Percentiles rank a stretch among this genome's conserved stretches.
Conservation (phyloP, 2,329 filamentous ascomycete species). For the Cercospora zeina region DNA sequence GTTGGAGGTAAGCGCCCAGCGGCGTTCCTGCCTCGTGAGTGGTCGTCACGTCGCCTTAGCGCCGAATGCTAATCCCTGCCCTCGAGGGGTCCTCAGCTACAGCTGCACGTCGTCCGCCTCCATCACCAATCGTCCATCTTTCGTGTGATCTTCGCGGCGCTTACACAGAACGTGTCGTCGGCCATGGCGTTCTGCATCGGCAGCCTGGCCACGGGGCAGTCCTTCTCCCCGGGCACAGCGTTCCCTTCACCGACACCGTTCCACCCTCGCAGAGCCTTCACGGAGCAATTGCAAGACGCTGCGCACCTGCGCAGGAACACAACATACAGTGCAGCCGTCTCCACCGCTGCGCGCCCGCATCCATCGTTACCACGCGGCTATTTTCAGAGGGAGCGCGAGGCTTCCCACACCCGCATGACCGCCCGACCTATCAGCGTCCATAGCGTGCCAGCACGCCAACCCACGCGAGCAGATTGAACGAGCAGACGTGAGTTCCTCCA, state of each 20-base stretch:
- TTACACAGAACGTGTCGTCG: constrained; percentile 13
- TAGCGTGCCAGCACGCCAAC: constrained; percentile 17
- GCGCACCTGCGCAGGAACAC: no score
- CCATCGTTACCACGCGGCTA: constrained; percentile 23
- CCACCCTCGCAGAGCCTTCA: neutral
- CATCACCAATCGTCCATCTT: constrained; percentile 23
- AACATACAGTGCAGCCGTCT: neutral
- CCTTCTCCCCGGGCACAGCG: no score
- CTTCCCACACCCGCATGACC: constrained; percentile 21
- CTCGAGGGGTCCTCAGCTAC: constrained; percentile 3
- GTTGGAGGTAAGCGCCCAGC: constrained; percentile 7
- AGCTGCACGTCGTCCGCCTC: constrained; percentile 13
- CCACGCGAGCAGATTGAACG: constrained; percentile 19
- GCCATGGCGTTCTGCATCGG: constrained; percentile 11
- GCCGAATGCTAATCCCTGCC: constrained; percentile 6
- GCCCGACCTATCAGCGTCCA: constrained; percentile 28
- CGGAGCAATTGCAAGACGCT: neutral
- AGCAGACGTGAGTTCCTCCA: constrained; percentile 28
- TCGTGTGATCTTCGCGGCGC: constrained; percentile 22
- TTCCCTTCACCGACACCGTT: neutral
- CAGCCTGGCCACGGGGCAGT: no score
- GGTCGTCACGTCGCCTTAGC: neutral
- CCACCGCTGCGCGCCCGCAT: constrained; percentile 5
- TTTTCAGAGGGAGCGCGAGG: constrained; percentile 21
- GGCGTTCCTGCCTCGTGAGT: neutral